Base-by-base conservation (phyloP, 1,284 basidiomycete genomes). In the Mycena sp. region DNA sequence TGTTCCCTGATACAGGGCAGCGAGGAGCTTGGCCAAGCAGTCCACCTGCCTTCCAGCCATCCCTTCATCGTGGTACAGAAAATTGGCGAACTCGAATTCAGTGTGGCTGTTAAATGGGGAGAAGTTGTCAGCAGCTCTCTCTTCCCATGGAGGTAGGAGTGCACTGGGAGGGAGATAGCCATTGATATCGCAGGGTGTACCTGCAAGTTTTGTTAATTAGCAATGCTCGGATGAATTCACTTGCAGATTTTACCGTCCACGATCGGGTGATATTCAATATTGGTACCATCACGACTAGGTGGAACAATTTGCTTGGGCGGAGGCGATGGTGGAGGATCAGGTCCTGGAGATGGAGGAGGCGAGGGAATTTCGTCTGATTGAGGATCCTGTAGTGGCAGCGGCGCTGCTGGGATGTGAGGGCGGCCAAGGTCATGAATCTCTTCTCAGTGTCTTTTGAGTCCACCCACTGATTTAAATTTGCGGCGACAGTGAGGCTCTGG, bases 51-150 rank as follows among this genome's bases (percentile, higher is more conserved):
- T 35, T 0, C 32, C 66, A 4, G 70, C 62, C 54, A 71, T 70
- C 19, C 60, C 45, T 2, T 68, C 63, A 41, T 29, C 43, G 14
- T 23, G 50, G 10, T 56, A 69, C 9, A 73, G 48, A 40, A 73
- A 69, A 11, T 74, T 67, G 0, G 69, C 66, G 1, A 62, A 55
- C 28, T 72, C 69, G 32, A 73, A 73, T 16, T 68, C 28, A 1
- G 64, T 6, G 14, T 53, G 45, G 19, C 48, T 57, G 6, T 53
- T 40, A 43, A 64, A 74, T 1, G 72, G 72, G 5, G 21, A 17
- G 66, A 63, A 73, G 44, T 72, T 67, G 40, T 67, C 30, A 3
- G 59, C 6, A 11, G 46, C 56, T 12, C 30, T 45, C 25, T 58
- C 45, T 6, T 58, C 56, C 56, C 43, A 58, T 25, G 56, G 56